Conservation (phyloP, 257 asterid genomes). For the Catharanthus roseus region DNA sequence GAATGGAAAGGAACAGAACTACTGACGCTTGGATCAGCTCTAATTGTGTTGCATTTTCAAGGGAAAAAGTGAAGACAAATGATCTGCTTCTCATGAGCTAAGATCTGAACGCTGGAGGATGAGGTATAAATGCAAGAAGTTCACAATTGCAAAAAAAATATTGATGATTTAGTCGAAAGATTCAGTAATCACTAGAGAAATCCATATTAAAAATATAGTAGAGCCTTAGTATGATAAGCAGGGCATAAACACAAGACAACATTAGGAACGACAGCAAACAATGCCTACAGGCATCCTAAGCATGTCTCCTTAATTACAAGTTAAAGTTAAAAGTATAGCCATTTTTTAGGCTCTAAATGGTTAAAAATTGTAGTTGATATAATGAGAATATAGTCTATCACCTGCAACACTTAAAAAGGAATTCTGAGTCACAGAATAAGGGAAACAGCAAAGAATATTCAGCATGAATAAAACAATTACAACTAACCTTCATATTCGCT, state of each 20-base stretch:
- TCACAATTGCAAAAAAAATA: background rate
- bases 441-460: background rate
- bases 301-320: background rate
- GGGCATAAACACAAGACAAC: background rate
- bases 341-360: no score
- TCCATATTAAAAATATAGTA: background rate
- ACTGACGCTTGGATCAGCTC: slow-evolving; percentile 1
- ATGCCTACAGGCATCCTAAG: background rate
- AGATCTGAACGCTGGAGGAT: background rate
- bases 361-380: no score
- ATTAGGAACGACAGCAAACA: background rate
- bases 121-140: background rate
- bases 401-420: background rate
- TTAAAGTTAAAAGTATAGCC: background rate
- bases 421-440: background rate
- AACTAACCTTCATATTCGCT: slow-evolving; percentile 47
- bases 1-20: background rate
- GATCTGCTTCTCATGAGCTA: background rate
- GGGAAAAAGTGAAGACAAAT: background rate
- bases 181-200: background rate
- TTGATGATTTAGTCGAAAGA: background rate
- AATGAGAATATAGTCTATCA: background rate
- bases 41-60: background rate
- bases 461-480: background rate
- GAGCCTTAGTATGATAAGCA: background rate